Evolutionary conservation across 352 stramenopile genomes (phyloP), one percentile per base, ranked within the genome.

Genomic region (Saprolegnia diclina): DNA sequence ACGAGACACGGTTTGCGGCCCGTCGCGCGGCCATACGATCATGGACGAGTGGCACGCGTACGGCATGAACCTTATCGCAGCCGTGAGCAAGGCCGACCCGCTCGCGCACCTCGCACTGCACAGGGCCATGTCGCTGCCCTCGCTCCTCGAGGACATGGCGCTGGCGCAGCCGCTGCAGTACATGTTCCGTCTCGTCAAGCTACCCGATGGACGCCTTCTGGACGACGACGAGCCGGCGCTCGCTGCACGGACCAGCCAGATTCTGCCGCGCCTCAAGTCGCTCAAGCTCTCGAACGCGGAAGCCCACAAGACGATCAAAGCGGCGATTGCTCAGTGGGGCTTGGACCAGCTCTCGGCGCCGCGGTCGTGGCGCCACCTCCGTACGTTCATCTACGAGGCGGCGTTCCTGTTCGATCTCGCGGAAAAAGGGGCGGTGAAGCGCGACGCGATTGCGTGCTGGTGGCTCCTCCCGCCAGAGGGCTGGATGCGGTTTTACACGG

Each of bases 231-330:
- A n/a, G n/a, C n/a, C n/a, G n/a, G n/a, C n/a, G 18, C 45, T 14
- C 7, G 52, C 16, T 7, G 7, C 7, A 16, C 22, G 52, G 7
- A 57, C 16, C 7, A 16, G 52, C 32, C 7, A 57, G 7, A 16
- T 16, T 13, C 7, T 57, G 7, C 52, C 7, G 9, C 16, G 29
- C 5, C 26, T 69, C 19, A 69, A 69, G 24, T n/a, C n/a, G n/a
- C n/a, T n/a, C n/a, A n/a, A 85, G 64, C 67, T 88, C 4, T 89
- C 82, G 5, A 90, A 88, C 64, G 78, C 75, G 35, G 78, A 90
- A 75, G 71, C 75, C 14, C 79, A 85, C 40, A 75, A 77, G 2
- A 38, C 87, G 44, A 44, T 89, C 57, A 87, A 87, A 71, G 66
- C 89, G 29, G 72, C 73, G 14, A 69, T 69, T 26, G 63, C 63